Conservation (phyloP, 129 eudicot genomes). For the Erigeron canadensis region DNA sequence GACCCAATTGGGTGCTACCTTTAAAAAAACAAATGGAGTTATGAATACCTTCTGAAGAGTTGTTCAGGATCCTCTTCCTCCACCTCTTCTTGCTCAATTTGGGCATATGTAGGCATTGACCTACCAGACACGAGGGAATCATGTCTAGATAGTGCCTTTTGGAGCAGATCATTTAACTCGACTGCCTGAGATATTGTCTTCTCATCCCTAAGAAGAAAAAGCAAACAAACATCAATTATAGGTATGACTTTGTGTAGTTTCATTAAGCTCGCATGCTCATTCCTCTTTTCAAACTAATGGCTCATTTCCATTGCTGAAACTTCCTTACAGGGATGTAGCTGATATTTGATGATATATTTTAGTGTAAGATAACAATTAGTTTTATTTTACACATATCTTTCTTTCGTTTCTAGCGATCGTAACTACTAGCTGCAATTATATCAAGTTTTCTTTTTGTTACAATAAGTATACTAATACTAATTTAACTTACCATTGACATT, state of each 20-base stretch:
- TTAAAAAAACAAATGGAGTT: slow-evolving; percentile 4
- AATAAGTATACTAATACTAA: too few relatives aligned
- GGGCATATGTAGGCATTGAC: slow-evolving; percentile 46
- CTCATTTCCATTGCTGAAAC: background rate
- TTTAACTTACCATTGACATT: too few relatives aligned
- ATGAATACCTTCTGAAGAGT: slow-evolving; percentile 72
- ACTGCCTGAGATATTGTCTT: slow-evolving; percentile 67
- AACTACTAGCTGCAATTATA: background rate
- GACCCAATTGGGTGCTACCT: background rate
- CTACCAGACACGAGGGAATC: slow-evolving; percentile 61
- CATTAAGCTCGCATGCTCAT: background rate
- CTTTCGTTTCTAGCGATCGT: background rate
- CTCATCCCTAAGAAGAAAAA: slow-evolving; percentile 61
- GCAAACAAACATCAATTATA: slow-evolving; percentile 13
- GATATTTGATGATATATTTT: background rate
- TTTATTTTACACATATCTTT: background rate
- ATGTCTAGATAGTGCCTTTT: slow-evolving; percentile 67
- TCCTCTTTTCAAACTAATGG: background rate
- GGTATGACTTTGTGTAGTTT: slow-evolving; percentile 4
- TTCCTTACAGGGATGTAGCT: background rate
- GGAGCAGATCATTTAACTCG: slow-evolving; percentile 88
- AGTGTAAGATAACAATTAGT: background rate
- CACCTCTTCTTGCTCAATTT: slow-evolving; percentile 51
- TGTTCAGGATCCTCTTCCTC: slow-evolving; percentile 94
- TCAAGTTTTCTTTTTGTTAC: background rate